Conservation (phyloP, 2,329 filamentous ascomycete genomes). For the Stenocarpella maydis region DNA sequence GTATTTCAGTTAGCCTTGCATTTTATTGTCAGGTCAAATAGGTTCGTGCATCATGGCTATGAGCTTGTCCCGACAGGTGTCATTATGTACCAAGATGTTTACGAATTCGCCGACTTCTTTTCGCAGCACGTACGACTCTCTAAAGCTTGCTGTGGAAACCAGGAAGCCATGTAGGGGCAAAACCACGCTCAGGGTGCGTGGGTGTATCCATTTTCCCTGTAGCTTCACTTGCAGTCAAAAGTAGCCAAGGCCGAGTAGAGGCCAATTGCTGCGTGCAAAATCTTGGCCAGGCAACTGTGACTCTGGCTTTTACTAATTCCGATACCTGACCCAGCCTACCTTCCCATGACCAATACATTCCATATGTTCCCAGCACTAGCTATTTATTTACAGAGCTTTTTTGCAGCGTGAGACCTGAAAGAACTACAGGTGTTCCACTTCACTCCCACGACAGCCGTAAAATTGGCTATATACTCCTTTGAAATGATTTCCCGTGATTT, state of each 20-base stretch:
- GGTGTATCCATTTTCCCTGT: too few relatives aligned
- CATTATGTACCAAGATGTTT: too few relatives aligned
- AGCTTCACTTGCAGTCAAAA: too few relatives aligned
- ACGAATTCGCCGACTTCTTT: too few relatives aligned
- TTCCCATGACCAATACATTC: not conserved
- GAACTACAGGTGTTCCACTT: not conserved
- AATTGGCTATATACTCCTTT: not conserved
- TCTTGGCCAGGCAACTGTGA: not conserved
- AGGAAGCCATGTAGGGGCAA: too few relatives aligned
- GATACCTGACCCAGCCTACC: slow-evolving; percentile 5
- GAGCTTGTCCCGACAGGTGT: too few relatives aligned
- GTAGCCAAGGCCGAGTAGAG: not conserved
- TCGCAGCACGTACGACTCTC: too few relatives aligned
- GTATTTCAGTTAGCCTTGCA: too few relatives aligned
- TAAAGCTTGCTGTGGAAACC: too few relatives aligned
- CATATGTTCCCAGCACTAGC: not conserved
- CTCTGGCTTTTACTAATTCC: not conserved
- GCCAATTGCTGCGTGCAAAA: not conserved
- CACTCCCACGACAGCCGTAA: not conserved
- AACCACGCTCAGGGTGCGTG: too few relatives aligned
- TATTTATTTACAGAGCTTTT: slow-evolving; percentile 2
- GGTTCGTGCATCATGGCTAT: too few relatives aligned
- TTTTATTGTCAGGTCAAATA: too few relatives aligned
- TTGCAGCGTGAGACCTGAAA: not conserved
- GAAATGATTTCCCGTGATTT: not conserved